phyloP scores from a whole-genome alignment of 441 rosid species.

The Populus hybrid region DNA sequence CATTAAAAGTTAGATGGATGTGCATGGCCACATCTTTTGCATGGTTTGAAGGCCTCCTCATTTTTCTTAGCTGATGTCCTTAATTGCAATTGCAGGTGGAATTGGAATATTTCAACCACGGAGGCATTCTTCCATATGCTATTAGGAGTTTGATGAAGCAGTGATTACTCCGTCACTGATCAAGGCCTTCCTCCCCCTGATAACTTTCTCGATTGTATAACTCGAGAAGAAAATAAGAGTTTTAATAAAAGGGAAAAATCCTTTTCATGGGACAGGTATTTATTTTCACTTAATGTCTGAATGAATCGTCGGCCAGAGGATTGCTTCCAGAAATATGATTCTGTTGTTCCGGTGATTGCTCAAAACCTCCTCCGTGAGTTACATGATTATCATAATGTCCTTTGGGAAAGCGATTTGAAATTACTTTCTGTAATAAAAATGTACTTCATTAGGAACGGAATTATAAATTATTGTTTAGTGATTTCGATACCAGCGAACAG shows the following conservation, averaged over 20 bases:
- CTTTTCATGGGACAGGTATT: slow-evolving; percentile 20
- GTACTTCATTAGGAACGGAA: background rate
- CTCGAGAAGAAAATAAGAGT: slow-evolving; percentile 30
- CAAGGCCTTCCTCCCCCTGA: slow-evolving; percentile 6
- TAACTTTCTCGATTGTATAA: slow-evolving; percentile 15
- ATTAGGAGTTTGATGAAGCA: slow-evolving; percentile 71
- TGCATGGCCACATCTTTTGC: too few relatives aligned
- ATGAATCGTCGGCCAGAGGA: background rate
- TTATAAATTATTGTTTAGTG: background rate
- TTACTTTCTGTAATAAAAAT: background rate
- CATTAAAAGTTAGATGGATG: too few relatives aligned
- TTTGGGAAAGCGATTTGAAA: background rate
- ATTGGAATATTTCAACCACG: slow-evolving; percentile 77
- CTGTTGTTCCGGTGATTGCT: background rate
- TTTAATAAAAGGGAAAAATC: slow-evolving; percentile 24
- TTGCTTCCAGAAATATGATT: background rate
- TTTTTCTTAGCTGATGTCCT: background rate
- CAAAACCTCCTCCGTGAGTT: background rate
- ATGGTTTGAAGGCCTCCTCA: background rate
- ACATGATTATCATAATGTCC: too few relatives aligned
- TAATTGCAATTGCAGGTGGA: slow-evolving; percentile 63
- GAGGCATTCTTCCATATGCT: slow-evolving; percentile 90
- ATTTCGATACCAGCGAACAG: background rate
- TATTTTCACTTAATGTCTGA: slow-evolving; percentile 4
- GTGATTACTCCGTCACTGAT: slow-evolving; percentile 12